phyloP scores from a whole-genome alignment of 164 flowering plant species.

The Aristolochia fimbriata region DNA sequence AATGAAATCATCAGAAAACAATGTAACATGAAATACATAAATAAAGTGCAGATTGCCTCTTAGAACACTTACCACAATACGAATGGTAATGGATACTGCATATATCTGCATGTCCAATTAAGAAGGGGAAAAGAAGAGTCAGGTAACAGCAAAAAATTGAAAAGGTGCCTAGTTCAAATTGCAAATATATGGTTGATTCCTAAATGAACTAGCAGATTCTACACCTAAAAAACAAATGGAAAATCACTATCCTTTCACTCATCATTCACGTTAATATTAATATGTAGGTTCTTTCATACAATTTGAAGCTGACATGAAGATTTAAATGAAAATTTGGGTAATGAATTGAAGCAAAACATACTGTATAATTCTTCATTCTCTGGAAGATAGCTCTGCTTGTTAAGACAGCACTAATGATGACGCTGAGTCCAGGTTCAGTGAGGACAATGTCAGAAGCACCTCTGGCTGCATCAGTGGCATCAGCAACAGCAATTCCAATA shows the following conservation, averaged over 20 bases:
- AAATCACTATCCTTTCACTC: too few relatives aligned
- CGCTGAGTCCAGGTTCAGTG: slow-evolving; percentile 95
- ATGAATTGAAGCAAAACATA: slow-evolving; percentile 2
- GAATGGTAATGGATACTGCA: slow-evolving; percentile 92
- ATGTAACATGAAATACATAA: background rate
- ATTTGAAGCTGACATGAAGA: too few relatives aligned
- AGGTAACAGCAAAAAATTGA: too few relatives aligned
- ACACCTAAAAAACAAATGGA: too few relatives aligned
- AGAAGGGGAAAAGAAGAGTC: background rate
- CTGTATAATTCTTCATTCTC: slow-evolving; percentile 97
- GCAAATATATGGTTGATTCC: too few relatives aligned
- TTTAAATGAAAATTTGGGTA: too few relatives aligned
- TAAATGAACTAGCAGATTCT: too few relatives aligned
- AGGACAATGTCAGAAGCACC: slow-evolving; percentile 95
- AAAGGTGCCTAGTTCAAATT: too few relatives aligned
- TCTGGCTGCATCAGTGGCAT: slow-evolving; percentile 93
- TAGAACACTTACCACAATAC: slow-evolving; percentile 75
- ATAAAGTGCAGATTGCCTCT: background rate
- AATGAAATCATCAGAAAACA: background rate
- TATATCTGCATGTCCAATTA: slow-evolving; percentile 51
- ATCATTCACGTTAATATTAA: too few relatives aligned
- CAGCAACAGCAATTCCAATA: slow-evolving; percentile 43
- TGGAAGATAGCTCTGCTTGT: slow-evolving; percentile 98
- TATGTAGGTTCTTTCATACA: too few relatives aligned
- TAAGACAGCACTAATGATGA: slow-evolving; percentile 90